These are phyloP conservation scores for Fusarium anguioides DNA, from an alignment of 2,329 filamentous ascomycete species.

Conservation along the genomic window DNA sequence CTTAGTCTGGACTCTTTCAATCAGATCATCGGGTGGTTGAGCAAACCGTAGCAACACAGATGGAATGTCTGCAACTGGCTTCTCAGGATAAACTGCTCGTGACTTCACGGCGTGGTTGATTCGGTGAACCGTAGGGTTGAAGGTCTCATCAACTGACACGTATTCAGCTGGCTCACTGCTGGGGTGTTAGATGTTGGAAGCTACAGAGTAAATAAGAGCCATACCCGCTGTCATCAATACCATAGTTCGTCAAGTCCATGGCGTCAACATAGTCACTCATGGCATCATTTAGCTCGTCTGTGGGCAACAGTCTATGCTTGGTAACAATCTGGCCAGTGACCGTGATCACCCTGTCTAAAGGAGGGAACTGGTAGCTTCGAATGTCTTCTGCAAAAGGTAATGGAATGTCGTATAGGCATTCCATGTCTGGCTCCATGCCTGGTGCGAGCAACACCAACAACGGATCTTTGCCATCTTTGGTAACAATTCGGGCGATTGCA, in stretches of 20 bases:
- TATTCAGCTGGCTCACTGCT: slow-evolving; percentile 70
- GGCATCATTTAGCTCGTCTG: slow-evolving; percentile 75
- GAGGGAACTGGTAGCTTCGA: slow-evolving; percentile 89
- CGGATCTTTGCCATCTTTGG: slow-evolving; percentile 85
- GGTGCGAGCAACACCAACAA: slow-evolving; percentile 82
- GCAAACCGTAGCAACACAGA: slow-evolving; percentile 78
- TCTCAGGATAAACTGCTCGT: slow-evolving; percentile 79
- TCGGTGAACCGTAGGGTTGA: slow-evolving; percentile 86
- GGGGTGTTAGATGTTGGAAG: slow-evolving; percentile 27
- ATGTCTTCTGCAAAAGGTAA: slow-evolving; percentile 95
- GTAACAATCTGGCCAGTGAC: slow-evolving; percentile 83
- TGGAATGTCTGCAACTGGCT: slow-evolving; percentile 70
- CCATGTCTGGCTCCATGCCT: slow-evolving; percentile 79
- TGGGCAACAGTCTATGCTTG: slow-evolving; percentile 86
- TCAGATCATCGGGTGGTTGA: slow-evolving; percentile 74
- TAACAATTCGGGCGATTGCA: slow-evolving; percentile 85
- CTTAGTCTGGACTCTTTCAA: slow-evolving; percentile 64
- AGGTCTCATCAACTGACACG: slow-evolving; percentile 82
- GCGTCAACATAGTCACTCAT: slow-evolving; percentile 94
- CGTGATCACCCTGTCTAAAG: slow-evolving; percentile 86
- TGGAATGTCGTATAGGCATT: slow-evolving; percentile 89
- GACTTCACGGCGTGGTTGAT: slow-evolving; percentile 87
- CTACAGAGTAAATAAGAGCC: slow-evolving; percentile 29
- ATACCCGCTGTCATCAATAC: slow-evolving; percentile 79
- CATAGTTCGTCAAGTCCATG: slow-evolving; percentile 85